Percentiles rank a stretch among this genome's conserved stretches.
Evolutionary conservation across 2,329 filamentous ascomycete species (phyloP).

Genomic region (Pestalotiopsis sp.): DNA sequence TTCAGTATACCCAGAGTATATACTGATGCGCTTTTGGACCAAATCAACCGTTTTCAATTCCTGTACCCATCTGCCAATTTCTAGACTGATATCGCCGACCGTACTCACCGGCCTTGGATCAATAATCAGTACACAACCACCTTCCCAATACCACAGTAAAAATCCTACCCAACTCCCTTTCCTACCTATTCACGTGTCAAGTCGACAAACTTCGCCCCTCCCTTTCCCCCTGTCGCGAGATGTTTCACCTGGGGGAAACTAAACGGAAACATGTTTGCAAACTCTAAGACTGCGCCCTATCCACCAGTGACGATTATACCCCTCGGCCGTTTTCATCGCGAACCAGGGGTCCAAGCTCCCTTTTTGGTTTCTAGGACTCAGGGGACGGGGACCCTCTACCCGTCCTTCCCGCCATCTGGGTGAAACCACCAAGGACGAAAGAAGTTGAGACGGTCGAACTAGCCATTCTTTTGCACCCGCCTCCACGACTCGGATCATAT

Average conservation of each 20-base stretch:
- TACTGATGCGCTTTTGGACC: too few relatives aligned
- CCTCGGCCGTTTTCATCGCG: too few relatives aligned
- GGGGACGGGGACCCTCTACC: not conserved
- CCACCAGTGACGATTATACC: too few relatives aligned
- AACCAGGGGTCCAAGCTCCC: too few relatives aligned
- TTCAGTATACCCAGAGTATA: not conserved
- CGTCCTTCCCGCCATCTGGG: not conserved
- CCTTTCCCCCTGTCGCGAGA: not conserved
- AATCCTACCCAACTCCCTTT: not conserved
- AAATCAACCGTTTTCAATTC: too few relatives aligned
- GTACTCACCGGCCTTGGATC: too few relatives aligned
- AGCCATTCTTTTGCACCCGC: not conserved
- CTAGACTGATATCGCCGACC: too few relatives aligned
- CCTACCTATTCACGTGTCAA: not conserved
- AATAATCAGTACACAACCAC: too few relatives aligned
- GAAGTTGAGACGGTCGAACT: not conserved
- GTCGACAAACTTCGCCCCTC: not conserved
- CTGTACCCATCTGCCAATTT: too few relatives aligned
- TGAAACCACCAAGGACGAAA: not conserved
- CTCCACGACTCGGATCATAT: not conserved
- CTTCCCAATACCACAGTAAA: too few relatives aligned
- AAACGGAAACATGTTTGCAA: not conserved
- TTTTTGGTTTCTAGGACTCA: too few relatives aligned
- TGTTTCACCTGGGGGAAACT: not conserved
- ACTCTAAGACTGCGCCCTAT: too few relatives aligned